Evolutionary conservation across 2,329 filamentous ascomycete species (phyloP), one percentile per base, ranked within the genome.

Genomic region (Colletotrichum tamarilloi): DNA sequence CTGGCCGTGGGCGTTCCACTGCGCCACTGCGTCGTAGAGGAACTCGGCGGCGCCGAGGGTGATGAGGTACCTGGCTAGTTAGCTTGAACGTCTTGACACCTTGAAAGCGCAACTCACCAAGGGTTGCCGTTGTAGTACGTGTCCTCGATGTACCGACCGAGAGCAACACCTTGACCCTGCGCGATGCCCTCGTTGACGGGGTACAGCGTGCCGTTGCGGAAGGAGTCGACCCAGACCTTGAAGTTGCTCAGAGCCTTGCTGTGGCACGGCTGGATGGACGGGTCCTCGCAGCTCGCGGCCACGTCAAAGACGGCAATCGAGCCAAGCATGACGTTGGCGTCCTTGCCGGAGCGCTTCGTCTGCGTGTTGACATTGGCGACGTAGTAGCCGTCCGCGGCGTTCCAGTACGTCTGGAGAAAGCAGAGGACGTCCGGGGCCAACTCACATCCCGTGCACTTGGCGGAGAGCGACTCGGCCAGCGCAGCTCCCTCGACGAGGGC

Each of bases 361-460:
- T 85, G 81, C 46, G 72, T 75, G 73, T 83, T 84, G 74, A 88
- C 87, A 75, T 91, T 92, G 46, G 88, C 87, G 28, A 86, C 80
- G 28, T 88, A 85, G 74, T 87, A 89, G 12, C 62, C 62, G n/a
- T 64, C 62, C n/a, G 82, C 83, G 24, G 87, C 87, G 64, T 86
- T 88, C 90, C 90, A 92, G 81, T 89, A 92, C 3, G 81, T 83
- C 72, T 90, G 85, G 38, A 90, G 75, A 75, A 88, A 88, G 77
- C 88, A 90, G 9, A 88, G 82, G 2, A 90, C 81, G 63, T 88
- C 82, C 0, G 87, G 84, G 4, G 87, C 86, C 26, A 87, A 84
- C 53, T 84, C 84, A 77, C 88, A 91, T 38, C 84, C 85, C 1
- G 82, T 78, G 76, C 87, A 90, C 9, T 83, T 82, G 35, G 85